A percentile compares a stretch with the other conserved stretches of the same genome.
Evolutionary conservation across 352 stramenopile genomes (phyloP).

Genomic region (Globisporangium apiculatum): DNA sequence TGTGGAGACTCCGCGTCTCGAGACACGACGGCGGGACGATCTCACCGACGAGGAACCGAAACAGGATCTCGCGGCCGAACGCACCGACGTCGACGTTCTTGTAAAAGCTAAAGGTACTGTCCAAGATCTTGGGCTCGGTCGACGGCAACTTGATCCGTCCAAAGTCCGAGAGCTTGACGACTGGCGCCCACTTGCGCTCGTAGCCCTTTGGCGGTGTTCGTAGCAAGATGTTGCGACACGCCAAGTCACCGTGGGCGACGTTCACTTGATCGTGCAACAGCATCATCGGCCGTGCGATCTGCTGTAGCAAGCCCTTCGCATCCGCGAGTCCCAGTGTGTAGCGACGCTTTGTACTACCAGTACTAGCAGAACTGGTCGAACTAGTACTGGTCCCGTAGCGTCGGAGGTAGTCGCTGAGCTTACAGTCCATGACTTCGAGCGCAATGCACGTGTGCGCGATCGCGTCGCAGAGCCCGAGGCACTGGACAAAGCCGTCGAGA

Average conservation of each 20-base stretch:
- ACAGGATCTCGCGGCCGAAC: slow-evolving; percentile 76
- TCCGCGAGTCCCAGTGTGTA: slow-evolving; percentile 54
- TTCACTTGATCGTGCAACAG: slow-evolving; percentile 76
- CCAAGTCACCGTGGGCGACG: slow-evolving; percentile 71
- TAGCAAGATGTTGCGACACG: slow-evolving; percentile 84
- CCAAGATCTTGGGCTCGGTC: slow-evolving; percentile 62
- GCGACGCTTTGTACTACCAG: slow-evolving; percentile 23
- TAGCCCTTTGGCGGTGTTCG: slow-evolving; percentile 72
- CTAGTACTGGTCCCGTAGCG: slow-evolving; percentile 35
- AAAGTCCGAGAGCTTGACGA: slow-evolving; percentile 82
- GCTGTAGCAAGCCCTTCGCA: slow-evolving; percentile 49
- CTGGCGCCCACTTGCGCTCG: slow-evolving; percentile 72
- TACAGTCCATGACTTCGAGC: slow-evolving; percentile 85
- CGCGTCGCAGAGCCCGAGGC: slow-evolving; percentile 69
- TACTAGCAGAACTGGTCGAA: slow-evolving; percentile 1
- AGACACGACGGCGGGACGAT: slow-evolving; percentile 65
- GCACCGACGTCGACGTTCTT: slow-evolving; percentile 80
- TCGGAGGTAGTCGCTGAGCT: slow-evolving; percentile 80
- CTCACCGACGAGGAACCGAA: slow-evolving; percentile 70
- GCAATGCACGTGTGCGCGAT: slow-evolving; percentile 85
- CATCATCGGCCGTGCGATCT: slow-evolving; percentile 77
- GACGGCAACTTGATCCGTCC: slow-evolving; percentile 66
- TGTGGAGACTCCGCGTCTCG: slow-evolving; percentile 70
- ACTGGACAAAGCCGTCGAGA: slow-evolving; percentile 73
- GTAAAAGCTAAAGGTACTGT: slow-evolving; percentile 70